Conservation (phyloP, 2,329 filamentous ascomycete genomes). For the Ceratocystis lukuohia region DNA sequence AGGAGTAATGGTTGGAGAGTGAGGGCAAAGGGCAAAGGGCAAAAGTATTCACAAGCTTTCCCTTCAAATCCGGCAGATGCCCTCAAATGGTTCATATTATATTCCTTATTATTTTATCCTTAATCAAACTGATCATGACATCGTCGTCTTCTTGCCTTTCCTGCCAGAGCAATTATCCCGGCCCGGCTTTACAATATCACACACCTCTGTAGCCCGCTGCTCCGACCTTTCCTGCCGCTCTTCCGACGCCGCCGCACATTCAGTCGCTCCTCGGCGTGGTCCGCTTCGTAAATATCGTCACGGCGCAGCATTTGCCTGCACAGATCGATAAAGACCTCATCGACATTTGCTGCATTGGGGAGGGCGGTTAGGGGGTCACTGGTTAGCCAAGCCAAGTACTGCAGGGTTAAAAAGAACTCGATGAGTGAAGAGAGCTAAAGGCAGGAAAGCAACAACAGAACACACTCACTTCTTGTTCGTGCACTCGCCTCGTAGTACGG, state of each 20-base stretch:
- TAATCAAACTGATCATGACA: neutral
- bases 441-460: neutral
- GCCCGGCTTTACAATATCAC: conserved; percentile 20
- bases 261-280: conserved; percentile 27
- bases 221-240: conserved; percentile 24
- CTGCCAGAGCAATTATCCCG: neutral
- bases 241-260: conserved; percentile 26
- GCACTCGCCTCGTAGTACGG: conserved; percentile 89
- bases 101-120: neutral
- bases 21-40: neutral
- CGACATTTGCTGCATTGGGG: conserved; percentile 54
- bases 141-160: neutral
- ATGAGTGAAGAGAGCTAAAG: neutral
- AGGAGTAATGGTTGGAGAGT: neutral
- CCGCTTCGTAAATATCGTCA: conserved; percentile 39
- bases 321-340: conserved; percentile 77
- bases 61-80: too few relatives aligned
- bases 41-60: neutral
- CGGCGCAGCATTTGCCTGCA: conserved; percentile 71
- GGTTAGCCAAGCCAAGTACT: neutral
- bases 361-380: neutral
- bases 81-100: neutral
- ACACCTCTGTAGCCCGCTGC: conserved; percentile 23
- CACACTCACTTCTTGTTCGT: conserved; percentile 49
- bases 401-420: neutral